Conservation (phyloP, 148 eudicot genomes). For the Silene latifolia region DNA sequence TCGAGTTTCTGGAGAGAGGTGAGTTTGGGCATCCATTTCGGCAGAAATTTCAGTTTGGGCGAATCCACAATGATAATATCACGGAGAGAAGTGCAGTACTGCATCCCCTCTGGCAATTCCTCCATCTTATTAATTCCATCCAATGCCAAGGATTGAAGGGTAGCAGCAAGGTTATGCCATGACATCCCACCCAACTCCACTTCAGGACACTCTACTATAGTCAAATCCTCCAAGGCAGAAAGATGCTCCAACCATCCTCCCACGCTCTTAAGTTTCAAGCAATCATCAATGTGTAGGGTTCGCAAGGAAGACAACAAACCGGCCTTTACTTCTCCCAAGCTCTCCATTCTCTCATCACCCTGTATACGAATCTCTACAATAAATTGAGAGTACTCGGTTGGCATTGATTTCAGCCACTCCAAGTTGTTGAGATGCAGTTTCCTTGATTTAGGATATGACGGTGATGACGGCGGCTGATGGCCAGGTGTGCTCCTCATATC, state of each 20-base stretch:
- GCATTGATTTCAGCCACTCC: too few species aligned
- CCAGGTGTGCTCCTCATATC: too few species aligned
- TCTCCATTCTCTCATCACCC: too few species aligned
- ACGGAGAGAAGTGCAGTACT: slow-evolving; percentile 4
- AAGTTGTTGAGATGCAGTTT: too few species aligned
- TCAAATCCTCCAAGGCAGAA: neutral
- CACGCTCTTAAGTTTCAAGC: too few species aligned
- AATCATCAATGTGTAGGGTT: too few species aligned
- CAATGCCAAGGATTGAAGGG: neutral
- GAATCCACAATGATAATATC: neutral
- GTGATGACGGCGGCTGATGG: too few species aligned
- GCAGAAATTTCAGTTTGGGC: neutral
- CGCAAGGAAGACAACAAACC: too few species aligned
- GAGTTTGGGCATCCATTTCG: slow-evolving; percentile 21
- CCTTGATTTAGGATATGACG: too few species aligned
- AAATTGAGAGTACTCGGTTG: too few species aligned
- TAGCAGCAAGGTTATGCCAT: neutral
- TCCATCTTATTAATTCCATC: neutral
- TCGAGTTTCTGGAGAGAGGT: neutral
- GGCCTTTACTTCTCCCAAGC: too few species aligned
- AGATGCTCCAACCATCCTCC: slow-evolving; percentile 21
- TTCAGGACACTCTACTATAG: neutral
- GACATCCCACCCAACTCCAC: neutral
- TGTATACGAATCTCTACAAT: too few species aligned
- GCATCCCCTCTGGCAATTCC: slow-evolving; percentile 8